Conservation (phyloP, 2,329 filamentous ascomycete genomes). For the Fusarium oxysporum region DNA sequence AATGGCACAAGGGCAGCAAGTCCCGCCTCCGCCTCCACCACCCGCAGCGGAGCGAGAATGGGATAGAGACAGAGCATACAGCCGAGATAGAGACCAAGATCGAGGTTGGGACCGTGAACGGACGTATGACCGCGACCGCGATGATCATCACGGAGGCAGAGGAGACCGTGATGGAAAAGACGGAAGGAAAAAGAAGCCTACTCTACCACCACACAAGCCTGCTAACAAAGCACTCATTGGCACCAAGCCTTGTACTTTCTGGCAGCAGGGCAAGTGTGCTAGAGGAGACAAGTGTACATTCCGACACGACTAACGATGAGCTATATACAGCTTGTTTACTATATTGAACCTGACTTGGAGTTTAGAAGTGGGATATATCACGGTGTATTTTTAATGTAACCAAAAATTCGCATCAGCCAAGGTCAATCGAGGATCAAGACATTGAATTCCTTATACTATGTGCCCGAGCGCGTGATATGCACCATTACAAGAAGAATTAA, state of each 20-base stretch:
- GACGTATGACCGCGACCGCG: conserved; percentile 49
- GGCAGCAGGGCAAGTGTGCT: conserved; percentile 75
- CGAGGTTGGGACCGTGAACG: conserved; percentile 45
- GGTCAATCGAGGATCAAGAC: not conserved
- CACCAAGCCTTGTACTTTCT: conserved; percentile 78
- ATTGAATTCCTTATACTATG: conserved; percentile 11
- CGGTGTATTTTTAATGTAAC: conserved; percentile 44
- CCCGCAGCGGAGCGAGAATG: conserved; percentile 50
- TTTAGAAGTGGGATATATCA: conserved; percentile 11
- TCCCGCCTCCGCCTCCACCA: conserved; percentile 40
- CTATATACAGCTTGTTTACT: conserved; percentile 8
- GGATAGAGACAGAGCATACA: conserved; percentile 32
- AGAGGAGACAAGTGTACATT: conserved; percentile 81
- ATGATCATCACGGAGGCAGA: conserved; percentile 48
- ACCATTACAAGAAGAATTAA: conserved; percentile 17
- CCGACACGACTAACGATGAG: conserved; percentile 66
- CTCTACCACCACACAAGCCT: conserved; percentile 56
- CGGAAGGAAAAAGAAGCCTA: conserved; percentile 55
- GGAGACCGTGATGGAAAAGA: conserved; percentile 53
- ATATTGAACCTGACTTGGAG: conserved; percentile 21
- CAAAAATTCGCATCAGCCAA: conserved; percentile 28
- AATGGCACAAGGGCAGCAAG: conserved; percentile 51
- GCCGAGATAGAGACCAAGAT: conserved; percentile 49
- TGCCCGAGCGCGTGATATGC: not conserved
- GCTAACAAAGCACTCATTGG: conserved; percentile 69